A percentile compares a stretch with the other conserved stretches of the same genome.
phyloP scores from a whole-genome alignment of 352 stramenopile genomes.

The Globisporangium sylvaticum region DNA sequence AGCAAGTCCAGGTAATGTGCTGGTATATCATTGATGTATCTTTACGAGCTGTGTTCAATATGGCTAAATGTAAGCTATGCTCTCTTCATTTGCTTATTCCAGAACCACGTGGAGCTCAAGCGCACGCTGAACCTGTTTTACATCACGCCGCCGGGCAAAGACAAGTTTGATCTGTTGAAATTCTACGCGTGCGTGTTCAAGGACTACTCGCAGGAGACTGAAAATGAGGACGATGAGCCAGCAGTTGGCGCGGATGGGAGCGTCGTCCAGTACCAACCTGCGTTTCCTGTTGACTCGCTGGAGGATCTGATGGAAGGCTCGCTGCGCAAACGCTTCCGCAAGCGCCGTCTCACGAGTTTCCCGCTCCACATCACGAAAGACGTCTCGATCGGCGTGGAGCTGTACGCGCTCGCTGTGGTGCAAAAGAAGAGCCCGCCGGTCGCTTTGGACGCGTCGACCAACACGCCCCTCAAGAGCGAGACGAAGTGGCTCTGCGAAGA shows the following conservation, averaged over 20 bases:
- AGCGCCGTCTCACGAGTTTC: constrained; percentile 68
- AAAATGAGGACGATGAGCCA: constrained; percentile 19
- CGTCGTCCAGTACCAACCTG: constrained; percentile 40
- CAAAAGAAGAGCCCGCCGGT: constrained; percentile 64
- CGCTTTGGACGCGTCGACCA: constrained; percentile 64
- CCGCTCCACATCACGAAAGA: constrained; percentile 63
- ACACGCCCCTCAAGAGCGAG: constrained; percentile 68
- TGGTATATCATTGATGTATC: background rate
- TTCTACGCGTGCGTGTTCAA: constrained; percentile 75
- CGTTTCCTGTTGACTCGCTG: constrained; percentile 70
- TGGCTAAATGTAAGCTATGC: background rate
- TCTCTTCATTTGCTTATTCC: background rate
- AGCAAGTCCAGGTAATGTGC: constrained; percentile 57
- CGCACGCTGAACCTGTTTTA: constrained; percentile 76
- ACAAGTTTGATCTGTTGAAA: constrained; percentile 44
- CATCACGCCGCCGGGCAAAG: constrained; percentile 53
- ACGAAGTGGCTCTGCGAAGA: constrained; percentile 87
- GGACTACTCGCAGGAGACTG: constrained; percentile 36
- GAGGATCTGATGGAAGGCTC: constrained; percentile 74
- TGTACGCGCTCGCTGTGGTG: constrained; percentile 59
- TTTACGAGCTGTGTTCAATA: background rate
- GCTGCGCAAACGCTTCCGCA: constrained; percentile 77
- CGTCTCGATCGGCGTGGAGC: constrained; percentile 72
- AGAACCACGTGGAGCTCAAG: constrained; percentile 80
- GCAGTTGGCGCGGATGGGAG: constrained; percentile 18